These are phyloP conservation scores for Rhizophora mangle DNA, from an alignment of 345 rosid genomes.

Conservation along the genomic window DNA sequence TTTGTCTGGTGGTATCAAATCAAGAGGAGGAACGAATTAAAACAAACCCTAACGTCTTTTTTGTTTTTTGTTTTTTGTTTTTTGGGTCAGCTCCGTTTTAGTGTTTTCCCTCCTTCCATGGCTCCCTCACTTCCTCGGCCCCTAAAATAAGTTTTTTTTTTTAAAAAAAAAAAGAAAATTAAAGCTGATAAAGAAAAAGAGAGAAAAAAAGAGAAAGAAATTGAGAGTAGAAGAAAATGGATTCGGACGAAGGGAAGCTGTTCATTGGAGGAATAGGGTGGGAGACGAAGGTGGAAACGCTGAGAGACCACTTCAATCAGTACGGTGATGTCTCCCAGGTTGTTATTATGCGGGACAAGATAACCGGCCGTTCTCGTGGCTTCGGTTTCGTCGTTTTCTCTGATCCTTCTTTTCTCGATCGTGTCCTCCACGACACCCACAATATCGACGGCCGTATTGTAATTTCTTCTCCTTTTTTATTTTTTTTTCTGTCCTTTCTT, in stretches of 20 bases:
- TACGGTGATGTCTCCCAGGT: conserved; percentile 30
- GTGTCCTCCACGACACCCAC: conserved; percentile 27
- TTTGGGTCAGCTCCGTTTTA: no score
- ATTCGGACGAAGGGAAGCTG: conserved; percentile 30
- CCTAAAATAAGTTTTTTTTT: no score
- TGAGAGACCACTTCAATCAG: conserved; percentile 21
- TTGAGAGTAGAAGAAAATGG: conserved; percentile 6
- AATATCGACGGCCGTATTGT: conserved; percentile 30
- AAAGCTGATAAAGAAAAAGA: neutral
- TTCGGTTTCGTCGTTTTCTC: conserved; percentile 32
- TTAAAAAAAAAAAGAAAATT: neutral
- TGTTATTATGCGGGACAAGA: conserved; percentile 30
- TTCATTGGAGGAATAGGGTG: conserved; percentile 29
- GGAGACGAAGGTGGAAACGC: conserved; percentile 29
- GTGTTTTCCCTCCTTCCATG: neutral
- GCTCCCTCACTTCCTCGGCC: neutral
- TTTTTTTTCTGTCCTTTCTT: neutral
- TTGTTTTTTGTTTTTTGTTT: no score
- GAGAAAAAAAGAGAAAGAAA: neutral
- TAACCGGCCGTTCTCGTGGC: conserved; percentile 32
- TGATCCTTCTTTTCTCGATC: conserved; percentile 27
- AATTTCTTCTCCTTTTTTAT: neutral
- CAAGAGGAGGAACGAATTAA: no score
- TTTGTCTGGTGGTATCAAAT: no score
- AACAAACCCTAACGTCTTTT: conserved; percentile 6